Conservation (phyloP, 495 filamentous ascomycete species). For the Glonium stellatum region DNA sequence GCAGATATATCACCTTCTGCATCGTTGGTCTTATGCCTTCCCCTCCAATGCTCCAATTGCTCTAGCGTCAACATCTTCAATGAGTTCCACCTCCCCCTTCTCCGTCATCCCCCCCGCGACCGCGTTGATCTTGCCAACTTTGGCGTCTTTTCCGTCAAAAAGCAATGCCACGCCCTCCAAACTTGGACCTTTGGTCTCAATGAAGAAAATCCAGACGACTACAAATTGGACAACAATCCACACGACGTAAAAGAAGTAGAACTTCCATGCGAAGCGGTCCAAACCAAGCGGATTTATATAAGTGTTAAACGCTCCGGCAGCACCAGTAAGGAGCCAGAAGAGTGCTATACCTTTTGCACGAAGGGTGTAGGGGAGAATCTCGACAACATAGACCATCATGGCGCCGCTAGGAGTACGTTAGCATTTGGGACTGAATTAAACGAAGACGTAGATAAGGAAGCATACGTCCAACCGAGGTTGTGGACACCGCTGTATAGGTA, state of each 20-base stretch:
- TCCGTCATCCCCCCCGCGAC: too few relatives aligned
- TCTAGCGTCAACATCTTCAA: too few relatives aligned
- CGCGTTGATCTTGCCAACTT: too few relatives aligned
- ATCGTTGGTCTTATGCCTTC: too few relatives aligned
- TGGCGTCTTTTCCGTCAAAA: too few relatives aligned
- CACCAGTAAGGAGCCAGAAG: slow-evolving; percentile 20
- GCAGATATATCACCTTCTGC: too few relatives aligned
- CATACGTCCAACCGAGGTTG: slow-evolving; percentile 7
- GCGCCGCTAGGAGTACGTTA: too few relatives aligned
- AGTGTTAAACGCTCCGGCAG: slow-evolving; percentile 22
- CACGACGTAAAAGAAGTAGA: slow-evolving; percentile 30
- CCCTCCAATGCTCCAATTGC: too few relatives aligned
- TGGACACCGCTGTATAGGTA: slow-evolving; percentile 12
- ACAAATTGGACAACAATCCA: slow-evolving; percentile 25
- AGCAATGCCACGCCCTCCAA: slow-evolving; percentile 9
- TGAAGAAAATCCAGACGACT: slow-evolving; percentile 26
- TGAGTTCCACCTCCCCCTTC: too few relatives aligned
- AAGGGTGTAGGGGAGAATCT: slow-evolving; percentile 24
- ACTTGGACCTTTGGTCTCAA: slow-evolving; percentile 23
- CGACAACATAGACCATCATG: slow-evolving; percentile 19
- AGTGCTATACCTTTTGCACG: slow-evolving; percentile 28
- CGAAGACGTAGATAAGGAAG: background rate
- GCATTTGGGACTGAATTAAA: background rate
- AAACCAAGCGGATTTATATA: slow-evolving; percentile 16
- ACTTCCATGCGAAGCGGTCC: slow-evolving; percentile 23